These are phyloP conservation scores for Hyphodiscus sp. DNA, from an alignment of 2,329 filamentous ascomycete species.

Conservation along the genomic window DNA sequence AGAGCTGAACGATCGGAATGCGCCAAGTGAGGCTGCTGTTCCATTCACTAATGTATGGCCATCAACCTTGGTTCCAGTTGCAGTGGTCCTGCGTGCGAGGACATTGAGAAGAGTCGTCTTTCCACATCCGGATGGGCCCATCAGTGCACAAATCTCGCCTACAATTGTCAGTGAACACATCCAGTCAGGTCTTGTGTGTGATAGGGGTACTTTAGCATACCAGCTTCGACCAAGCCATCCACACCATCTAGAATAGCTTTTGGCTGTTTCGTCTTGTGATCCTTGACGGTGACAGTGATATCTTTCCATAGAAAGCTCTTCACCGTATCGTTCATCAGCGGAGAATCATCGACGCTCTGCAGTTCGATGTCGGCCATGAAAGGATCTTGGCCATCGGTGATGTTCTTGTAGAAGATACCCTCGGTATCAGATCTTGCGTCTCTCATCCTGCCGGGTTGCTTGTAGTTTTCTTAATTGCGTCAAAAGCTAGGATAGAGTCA, in stretches of 20 bases:
- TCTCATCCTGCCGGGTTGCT: not conserved
- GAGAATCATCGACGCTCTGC: slow-evolving; percentile 24
- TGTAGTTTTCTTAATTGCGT: not conserved
- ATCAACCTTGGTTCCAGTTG: slow-evolving; percentile 47
- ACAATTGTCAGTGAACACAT: not conserved
- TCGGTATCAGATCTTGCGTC: not conserved
- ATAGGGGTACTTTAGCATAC: slow-evolving; percentile 30
- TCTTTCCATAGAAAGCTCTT: slow-evolving; percentile 59
- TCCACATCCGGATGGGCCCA: slow-evolving; percentile 69
- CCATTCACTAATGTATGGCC: slow-evolving; percentile 60
- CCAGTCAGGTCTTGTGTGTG: not conserved
- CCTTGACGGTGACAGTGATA: slow-evolving; percentile 66
- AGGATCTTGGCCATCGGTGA: not conserved
- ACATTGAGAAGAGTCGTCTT: slow-evolving; percentile 83
- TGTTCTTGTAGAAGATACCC: not conserved
- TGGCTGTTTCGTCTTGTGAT: slow-evolving; percentile 56
- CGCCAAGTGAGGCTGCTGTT: slow-evolving; percentile 39
- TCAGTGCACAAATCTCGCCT: slow-evolving; percentile 71
- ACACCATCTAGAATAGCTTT: slow-evolving; percentile 58
- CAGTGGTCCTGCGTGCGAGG: slow-evolving; percentile 54
- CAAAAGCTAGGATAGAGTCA: not conserved
- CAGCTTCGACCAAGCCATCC: slow-evolving; percentile 57
- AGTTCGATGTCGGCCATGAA: slow-evolving; percentile 24
- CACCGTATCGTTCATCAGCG: slow-evolving; percentile 58
- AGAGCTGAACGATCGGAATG: slow-evolving; percentile 59